phyloP scores from a whole-genome alignment of 768 basidiomycete genomes.

The Lactarius deliciosus region DNA sequence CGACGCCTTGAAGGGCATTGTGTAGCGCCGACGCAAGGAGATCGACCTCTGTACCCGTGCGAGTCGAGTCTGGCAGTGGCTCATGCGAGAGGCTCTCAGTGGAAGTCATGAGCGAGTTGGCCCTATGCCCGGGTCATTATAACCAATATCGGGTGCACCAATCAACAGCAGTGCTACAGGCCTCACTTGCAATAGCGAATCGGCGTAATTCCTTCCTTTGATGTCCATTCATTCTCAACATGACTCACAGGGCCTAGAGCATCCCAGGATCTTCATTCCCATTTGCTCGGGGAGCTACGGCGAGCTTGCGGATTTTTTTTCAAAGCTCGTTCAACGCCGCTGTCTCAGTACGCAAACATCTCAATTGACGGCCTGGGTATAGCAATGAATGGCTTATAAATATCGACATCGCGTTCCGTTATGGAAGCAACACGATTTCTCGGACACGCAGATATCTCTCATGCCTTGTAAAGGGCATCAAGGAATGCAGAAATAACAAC shows the following conservation, averaged over 20 bases:
- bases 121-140: background rate
- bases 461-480: slow-evolving; percentile 29
- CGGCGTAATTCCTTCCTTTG: background rate
- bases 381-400: background rate
- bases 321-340: background rate
- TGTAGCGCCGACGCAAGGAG: slow-evolving; percentile 24
- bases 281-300: background rate
- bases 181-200: background rate
- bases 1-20: slow-evolving; percentile 14
- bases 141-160: too few relatives aligned
- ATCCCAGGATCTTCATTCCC: background rate
- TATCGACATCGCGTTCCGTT: background rate
- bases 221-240: too few relatives aligned
- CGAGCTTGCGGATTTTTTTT: background rate
- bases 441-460: background rate
- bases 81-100: background rate
- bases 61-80: background rate
- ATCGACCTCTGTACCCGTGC: slow-evolving; percentile 13
- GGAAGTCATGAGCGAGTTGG: background rate
- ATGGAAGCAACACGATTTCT: background rate
- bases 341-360: background rate
- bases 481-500: slow-evolving; percentile 25
- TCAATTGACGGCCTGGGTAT: slow-evolving; percentile 1
- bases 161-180: too few relatives aligned
- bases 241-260: background rate